Evolutionary conservation across 768 basidiomycete species (phyloP).

Genomic region (Lanmaoa pseudosensibilis): DNA sequence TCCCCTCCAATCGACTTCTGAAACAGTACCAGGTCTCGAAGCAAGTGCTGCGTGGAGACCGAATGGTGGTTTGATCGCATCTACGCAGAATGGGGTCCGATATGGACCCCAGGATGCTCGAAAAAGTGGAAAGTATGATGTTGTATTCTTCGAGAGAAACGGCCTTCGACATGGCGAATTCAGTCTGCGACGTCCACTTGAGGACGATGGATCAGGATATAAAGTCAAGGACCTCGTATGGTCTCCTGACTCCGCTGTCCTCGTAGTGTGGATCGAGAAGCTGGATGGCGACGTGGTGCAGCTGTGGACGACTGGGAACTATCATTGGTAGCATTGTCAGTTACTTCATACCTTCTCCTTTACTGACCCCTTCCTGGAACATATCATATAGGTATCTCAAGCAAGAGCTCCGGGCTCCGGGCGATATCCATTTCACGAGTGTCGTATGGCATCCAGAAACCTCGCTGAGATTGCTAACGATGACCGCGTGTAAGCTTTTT

Average conservation of each 20-base stretch:
- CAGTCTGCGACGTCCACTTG: constrained; percentile 44
- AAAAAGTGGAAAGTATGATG: constrained; percentile 70
- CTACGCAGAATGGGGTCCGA: constrained; percentile 75
- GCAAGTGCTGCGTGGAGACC: constrained; percentile 83
- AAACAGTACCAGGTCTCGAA: constrained; percentile 81
- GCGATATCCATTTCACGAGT: constrained; percentile 61
- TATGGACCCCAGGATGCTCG: constrained; percentile 68
- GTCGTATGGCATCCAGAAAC: constrained; percentile 89
- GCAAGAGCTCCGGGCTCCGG: constrained; percentile 70
- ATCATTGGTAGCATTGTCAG: constrained; percentile 68
- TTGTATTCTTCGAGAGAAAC: constrained; percentile 95
- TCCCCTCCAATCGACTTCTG: constrained; percentile 78
- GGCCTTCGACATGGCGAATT: constrained; percentile 93
- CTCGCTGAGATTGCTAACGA: constrained; percentile 60
- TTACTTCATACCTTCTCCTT: neutral
- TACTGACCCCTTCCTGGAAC: constrained; percentile 5
- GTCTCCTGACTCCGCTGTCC: constrained; percentile 85
- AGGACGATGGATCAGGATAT: constrained; percentile 57
- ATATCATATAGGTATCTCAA: constrained; percentile 75
- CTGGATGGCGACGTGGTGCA: constrained; percentile 79
- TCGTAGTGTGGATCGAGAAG: constrained; percentile 82
- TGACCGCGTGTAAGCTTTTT: constrained; percentile 59
- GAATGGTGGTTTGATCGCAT: constrained; percentile 80
- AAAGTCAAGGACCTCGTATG: constrained; percentile 75
- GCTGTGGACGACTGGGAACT: constrained; percentile 92